phyloP scores from a whole-genome alignment of 768 basidiomycete genomes.

The Kwoniella newhampshirensis region DNA sequence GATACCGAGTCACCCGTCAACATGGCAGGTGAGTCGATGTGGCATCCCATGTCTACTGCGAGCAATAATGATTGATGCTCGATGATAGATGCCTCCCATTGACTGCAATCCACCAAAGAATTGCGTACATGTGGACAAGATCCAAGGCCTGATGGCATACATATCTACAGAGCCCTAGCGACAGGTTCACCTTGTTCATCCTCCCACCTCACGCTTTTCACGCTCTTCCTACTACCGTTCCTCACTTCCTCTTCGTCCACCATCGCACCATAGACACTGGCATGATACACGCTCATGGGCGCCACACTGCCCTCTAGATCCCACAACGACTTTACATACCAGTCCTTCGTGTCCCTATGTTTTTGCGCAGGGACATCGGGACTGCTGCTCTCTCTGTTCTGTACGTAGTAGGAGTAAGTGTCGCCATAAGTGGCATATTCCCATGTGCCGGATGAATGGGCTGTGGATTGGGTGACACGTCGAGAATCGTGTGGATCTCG shows the following conservation, averaged over 20 bases:
- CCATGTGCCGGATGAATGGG: constrained; percentile 12
- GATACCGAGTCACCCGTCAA: no score
- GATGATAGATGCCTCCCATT: no score
- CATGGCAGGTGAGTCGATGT: no score
- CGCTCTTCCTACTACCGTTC: constrained; percentile 21
- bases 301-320: constrained; percentile 14
- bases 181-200: constrained; percentile 16
- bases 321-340: constrained; percentile 34
- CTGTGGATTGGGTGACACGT: constrained; percentile 11
- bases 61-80: no score
- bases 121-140: no score
- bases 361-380: background rate
- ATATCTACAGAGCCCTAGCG: constrained; percentile 13
- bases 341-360: constrained; percentile 23
- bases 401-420: no score
- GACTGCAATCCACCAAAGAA: no score
- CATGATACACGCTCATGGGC: background rate
- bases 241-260: constrained; percentile 8
- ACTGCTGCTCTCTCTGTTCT: background rate
- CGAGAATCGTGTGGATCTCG: background rate
- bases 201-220: constrained; percentile 35
- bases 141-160: no score
- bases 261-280: background rate
- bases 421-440: constrained; percentile 17
- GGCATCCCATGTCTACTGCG: no score